Evolutionary conservation across 2,329 filamentous ascomycete genomes (phyloP), one percentile per base, ranked within the genome.

Genomic region (Fusarium vanettenii): DNA sequence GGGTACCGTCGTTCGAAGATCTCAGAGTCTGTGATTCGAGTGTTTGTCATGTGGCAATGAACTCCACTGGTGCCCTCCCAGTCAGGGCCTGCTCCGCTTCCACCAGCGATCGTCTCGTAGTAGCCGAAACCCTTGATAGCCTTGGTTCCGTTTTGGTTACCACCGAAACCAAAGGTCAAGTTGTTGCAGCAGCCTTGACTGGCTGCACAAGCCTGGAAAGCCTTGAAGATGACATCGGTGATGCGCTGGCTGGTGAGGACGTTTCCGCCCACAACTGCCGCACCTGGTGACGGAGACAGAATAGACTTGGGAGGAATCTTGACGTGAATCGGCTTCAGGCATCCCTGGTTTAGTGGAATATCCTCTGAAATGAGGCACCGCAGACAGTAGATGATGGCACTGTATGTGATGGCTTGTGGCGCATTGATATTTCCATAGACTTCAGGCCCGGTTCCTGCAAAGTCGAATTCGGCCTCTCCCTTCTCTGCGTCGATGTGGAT

Each of bases 381-480:
- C 18, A 97, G 86, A 77, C 93, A 96, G 86, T 97, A 97, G 74
- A 97, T 96, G 75, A 96, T 95, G n/a, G 94, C 94, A 8, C 91
- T 93, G 83, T 94, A 95, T 0, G 93, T 95, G 57, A 97, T 93
- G 4, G 94, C 94, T 82, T 94, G 89, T 0, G 94, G 94, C 0
- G 94, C 94, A 78, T 97, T 97, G 82, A 92, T 92, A 77, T 95
- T 95, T 33, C 90, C 93, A 77, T 94, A 94, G 1, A 95, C 92
- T 82, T 97, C 93, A 0, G 92, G 91, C 0, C 94, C 94, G 0
- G 94, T 97, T 22, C 94, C 94, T 0, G 86, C 87, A 81, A 97
- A 97, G 80, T 97, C 93, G 76, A 97, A 97, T 2, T 93, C 86
- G 0, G 94, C 94, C 71, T 95, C 93, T 27, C 94, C 94, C 70